phyloP scores from a whole-genome alignment of 1,139 yeast genomes.

The Tardiomyces depauwii region DNA sequence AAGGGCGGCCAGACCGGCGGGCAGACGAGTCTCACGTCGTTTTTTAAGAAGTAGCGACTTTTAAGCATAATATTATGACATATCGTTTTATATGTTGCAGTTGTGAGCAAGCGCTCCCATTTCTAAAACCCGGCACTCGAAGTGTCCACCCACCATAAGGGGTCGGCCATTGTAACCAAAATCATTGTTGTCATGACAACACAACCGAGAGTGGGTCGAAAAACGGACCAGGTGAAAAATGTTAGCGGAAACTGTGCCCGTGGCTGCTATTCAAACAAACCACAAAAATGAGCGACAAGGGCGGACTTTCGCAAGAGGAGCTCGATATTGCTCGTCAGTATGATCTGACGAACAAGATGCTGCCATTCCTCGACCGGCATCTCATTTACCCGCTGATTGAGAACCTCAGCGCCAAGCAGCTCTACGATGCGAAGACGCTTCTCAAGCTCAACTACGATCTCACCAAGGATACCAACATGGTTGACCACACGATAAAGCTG shows the following conservation, averaged over 20 bases:
- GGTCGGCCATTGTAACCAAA: too few relatives aligned
- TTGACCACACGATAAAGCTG: conserved; percentile 35
- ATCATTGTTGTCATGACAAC: background rate
- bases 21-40: conserved; percentile 13
- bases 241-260: background rate
- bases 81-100: too few relatives aligned
- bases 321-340: conserved; percentile 16
- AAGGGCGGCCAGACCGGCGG: conserved; percentile 5
- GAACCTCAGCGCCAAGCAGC: conserved; percentile 32
- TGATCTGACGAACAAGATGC: conserved; percentile 41
- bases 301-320: background rate
- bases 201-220: background rate
- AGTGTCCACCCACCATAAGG: too few relatives aligned
- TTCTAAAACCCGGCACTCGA: too few relatives aligned
- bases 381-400: conserved; percentile 43
- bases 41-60: conserved; percentile 8
- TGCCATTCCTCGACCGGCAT: conserved; percentile 49
- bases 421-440: conserved; percentile 35
- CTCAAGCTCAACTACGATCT: conserved; percentile 38
- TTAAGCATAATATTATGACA: background rate
- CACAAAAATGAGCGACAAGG: background rate
- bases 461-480: conserved; percentile 45
- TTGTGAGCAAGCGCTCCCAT: too few relatives aligned
- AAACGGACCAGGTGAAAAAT: background rate
- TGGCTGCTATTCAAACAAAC: background rate